Evolutionary conservation across 495 filamentous ascomycete species (phyloP), one percentile per base, ranked within the genome.

Genomic region (Pyrenula aspistea): DNA sequence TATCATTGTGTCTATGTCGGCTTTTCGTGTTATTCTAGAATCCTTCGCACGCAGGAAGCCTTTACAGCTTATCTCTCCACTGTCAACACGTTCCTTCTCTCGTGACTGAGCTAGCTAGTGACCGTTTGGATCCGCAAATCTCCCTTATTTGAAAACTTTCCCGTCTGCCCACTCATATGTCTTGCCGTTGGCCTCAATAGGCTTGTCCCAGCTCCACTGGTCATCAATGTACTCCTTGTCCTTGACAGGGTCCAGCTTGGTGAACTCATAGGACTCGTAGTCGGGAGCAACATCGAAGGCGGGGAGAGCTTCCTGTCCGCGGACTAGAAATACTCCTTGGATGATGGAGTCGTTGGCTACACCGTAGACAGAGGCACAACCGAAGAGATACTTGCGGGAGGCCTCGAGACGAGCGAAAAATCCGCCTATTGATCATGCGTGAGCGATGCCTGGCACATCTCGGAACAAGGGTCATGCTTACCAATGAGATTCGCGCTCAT

Each of bases 131-230:
- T n/a, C n/a, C n/a, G n/a, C n/a, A n/a, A n/a, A n/a, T n/a, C n/a
- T n/a, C n/a, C n/a, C n/a, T 42, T 93, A 98, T 85, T 97, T 98
- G 85, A 97, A 97, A 70, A 96, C 89, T 82, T 99, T 95, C 66
- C 94, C 94, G 63, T 91, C 88, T 67, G 85, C 86, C 77, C 72
- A 81, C 59, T 76, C 68, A 64, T 81, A 91, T 69, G 81, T 83
- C 84, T 97, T 94, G 75, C 84, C 92, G 64, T 84, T 72, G 64
- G 89, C 78, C 61, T 73, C 71, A 62, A 89, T 71, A 57, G 90
- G 86, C 75, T 87, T 86, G 68, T 97, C 93, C 81, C 84, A 88
- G 59, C 84, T 77, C 93, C 93, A 99, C 73, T 86, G 79, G 68
- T 89, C 83, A 61, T 94, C 82, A 67, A 96, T 77, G 70, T 85